These are phyloP conservation scores for Floccularia luteovirens DNA, from an alignment of 768 basidiomycete genomes.

Conservation along the genomic window DNA sequence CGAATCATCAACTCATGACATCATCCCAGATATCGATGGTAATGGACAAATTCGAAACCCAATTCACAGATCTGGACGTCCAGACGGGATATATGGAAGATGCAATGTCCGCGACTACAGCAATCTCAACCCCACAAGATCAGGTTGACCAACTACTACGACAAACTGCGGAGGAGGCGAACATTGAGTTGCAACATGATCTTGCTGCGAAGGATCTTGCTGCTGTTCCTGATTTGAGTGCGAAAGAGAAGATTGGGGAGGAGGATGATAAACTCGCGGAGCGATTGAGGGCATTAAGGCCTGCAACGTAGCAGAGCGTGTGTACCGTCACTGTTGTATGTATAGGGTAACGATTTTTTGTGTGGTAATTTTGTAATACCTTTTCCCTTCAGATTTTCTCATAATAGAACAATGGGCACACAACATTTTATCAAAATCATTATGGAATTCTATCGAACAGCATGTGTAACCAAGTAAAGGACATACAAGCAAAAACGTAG, in stretches of 20 bases:
- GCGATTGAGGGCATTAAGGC: constrained; percentile 80
- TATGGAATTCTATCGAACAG: too few relatives aligned
- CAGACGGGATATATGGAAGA: constrained; percentile 99
- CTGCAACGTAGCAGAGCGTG: constrained; percentile 42
- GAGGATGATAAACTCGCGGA: constrained; percentile 82
- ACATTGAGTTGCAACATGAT: constrained; percentile 92
- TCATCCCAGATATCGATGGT: constrained; percentile 80
- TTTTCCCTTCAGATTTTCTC: neutral
- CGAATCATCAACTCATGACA: neutral
- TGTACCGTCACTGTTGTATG: neutral
- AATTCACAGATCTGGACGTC: constrained; percentile 95
- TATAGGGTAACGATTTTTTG: neutral
- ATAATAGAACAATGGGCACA: too few relatives aligned
- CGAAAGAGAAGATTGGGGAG: constrained; percentile 52
- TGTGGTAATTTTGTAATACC: neutral
- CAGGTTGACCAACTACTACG: constrained; percentile 90
- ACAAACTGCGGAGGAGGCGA: constrained; percentile 95
- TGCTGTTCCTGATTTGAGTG: constrained; percentile 48
- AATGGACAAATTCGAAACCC: constrained; percentile 98
- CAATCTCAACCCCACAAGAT: constrained; percentile 91
- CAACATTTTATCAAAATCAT: too few relatives aligned
- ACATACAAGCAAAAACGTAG: too few relatives aligned
- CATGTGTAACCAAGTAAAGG: too few relatives aligned
- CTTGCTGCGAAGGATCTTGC: constrained; percentile 58
- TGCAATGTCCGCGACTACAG: constrained; percentile 89